Evolutionary conservation across 176 grass and related monocot species (phyloP), one percentile per base, ranked within the genome.

Genomic region (Triticum monococcum): DNA sequence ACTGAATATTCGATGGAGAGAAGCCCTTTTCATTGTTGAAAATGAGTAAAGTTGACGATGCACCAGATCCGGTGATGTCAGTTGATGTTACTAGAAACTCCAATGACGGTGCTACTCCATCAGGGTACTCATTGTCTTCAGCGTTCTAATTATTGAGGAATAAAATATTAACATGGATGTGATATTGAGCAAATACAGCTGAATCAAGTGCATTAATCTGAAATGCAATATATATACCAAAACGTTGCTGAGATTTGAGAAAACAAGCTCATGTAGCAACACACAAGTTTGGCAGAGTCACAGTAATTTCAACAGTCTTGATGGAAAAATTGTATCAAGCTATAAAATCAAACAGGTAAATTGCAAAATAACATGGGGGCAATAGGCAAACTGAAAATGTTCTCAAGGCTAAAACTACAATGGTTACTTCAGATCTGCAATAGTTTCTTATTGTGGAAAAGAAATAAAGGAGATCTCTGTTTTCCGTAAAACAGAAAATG

Each of bases 11-110:
- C 0, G 82, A 26, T 4, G 79, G 28, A 9, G 83, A 90, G 83
- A 95, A 95, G 0, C 88, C 93, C 45, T 23, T 92, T 71, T 95
- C 93, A 64, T 95, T 95, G 56, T 95, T 92, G 26, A 95, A 92
- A 6, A 95, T 65, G 7, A 95, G 80, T 80, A 95, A 77, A 1
- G 93, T 95, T 12, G 93, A 84, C 8, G 76, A 81, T 48, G 84
- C 88, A 36, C 90, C 93, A 38, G 86, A 90, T 64, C 26, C 41
- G 9, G 86, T 90, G 72, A 95, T 91, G 66, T 95, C 91, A 8
- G 89, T 88, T 0, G 86, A 87, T 22, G 93, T 95, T 62, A 92
- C 76, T 10, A 91, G 64, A 30, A 95, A 95, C 57, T 92, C 88
- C 37, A 95, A 79, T 2, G 88, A 87, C 2, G 93, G 91, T 50